Base-by-base conservation (phyloP, 1,139 yeast species). In the Protomyces lactucae-debilis region DNA sequence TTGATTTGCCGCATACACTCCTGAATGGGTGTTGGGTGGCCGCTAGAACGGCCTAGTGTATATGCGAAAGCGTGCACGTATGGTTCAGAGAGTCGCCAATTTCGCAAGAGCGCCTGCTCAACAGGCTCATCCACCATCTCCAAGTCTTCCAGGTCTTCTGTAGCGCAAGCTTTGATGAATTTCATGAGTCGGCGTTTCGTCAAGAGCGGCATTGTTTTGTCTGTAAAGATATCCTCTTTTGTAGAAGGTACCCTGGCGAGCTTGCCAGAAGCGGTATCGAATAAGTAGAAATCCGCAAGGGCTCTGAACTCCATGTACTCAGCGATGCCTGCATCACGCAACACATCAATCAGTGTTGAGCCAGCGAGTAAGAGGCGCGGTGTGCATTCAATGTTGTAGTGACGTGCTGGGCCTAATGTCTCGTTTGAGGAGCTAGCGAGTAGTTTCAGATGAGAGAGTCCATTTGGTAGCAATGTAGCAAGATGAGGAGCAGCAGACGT, bases 301-400 rank as follows among this genome's bases (percentile, higher is more conserved):
- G 97, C 86, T 76, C 90, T 95, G 77, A 93, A 92, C 74, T 93
- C 98, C 73, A 93, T 80, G 76, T 93, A 93, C 73, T 88, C 87
- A 74, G 89, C 88, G 39, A 93, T 97, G 68, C 97, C 82, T 57
- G 95, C 85, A 73, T 88, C 87, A 66, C 91, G 80, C 66, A 93
- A 80, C 64, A 93, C 79, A 8, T 88, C 83, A 69, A 93, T 80
- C 72, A 95, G 79, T 74, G 91, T 97, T 9, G 95, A 87, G 74
- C 86, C 85, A 55, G 97, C 93, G 76, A 93, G 93, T 78, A 93
- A 79, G 63, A 93, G 78, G 72, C 87, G 88, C 0, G 99, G 98
- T n/a, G 88, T 81, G 69, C 93, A 78, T 74, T 93, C 99, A 66
- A 95, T 84, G 18, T 96, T 90, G 75, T 89, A 92, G 71, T 88